A percentile compares a stretch with the other conserved stretches of the same genome.
phyloP scores from a whole-genome alignment of 192 early-diverging fungal species.

The Lobosporangium transversale region DNA sequence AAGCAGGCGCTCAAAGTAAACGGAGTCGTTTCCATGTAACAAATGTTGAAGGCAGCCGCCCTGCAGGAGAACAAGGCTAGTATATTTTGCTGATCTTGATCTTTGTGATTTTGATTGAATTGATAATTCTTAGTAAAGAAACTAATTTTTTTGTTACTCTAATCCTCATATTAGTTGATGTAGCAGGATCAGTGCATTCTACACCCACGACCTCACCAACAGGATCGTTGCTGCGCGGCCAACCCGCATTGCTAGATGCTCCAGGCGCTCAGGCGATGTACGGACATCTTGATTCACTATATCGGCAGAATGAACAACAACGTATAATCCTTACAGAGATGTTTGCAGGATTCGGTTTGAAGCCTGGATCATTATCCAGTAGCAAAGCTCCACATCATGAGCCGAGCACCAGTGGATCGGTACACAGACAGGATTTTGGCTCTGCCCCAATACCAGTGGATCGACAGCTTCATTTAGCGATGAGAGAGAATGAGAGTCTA shows the following conservation, averaged over 20 bases:
- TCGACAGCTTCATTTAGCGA: slow-evolving; percentile 31
- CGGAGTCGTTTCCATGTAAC: slow-evolving; percentile 48
- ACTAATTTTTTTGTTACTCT: too few species aligned
- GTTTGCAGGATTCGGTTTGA: slow-evolving; percentile 26
- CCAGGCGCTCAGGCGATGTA: slow-evolving; percentile 14
- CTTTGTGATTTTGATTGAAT: background rate
- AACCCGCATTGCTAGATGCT: slow-evolving; percentile 32
- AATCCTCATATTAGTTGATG: slow-evolving; percentile 17
- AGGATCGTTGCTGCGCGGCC: slow-evolving; percentile 50
- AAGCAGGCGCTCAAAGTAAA: slow-evolving; percentile 13
- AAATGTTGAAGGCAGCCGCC: slow-evolving; percentile 20
- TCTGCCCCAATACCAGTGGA: slow-evolving; percentile 10
- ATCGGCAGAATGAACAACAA: slow-evolving; percentile 62
- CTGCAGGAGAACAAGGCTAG: slow-evolving; percentile 4
- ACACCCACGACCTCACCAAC: slow-evolving; percentile 55
- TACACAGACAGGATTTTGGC: slow-evolving; percentile 13
- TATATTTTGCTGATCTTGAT: too few species aligned
- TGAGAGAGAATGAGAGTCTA: slow-evolving; percentile 50
- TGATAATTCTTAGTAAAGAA: background rate
- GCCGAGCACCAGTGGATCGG: slow-evolving; percentile 9
- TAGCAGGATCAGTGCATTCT: slow-evolving; percentile 31
- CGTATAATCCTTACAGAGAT: slow-evolving; percentile 52
- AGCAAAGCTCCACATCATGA: background rate
- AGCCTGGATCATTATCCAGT: background rate
- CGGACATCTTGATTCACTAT: slow-evolving; percentile 51